These are phyloP conservation scores for Botrytis fragariae DNA, from an alignment of 2,329 filamentous ascomycete species.

Conservation along the genomic window DNA sequence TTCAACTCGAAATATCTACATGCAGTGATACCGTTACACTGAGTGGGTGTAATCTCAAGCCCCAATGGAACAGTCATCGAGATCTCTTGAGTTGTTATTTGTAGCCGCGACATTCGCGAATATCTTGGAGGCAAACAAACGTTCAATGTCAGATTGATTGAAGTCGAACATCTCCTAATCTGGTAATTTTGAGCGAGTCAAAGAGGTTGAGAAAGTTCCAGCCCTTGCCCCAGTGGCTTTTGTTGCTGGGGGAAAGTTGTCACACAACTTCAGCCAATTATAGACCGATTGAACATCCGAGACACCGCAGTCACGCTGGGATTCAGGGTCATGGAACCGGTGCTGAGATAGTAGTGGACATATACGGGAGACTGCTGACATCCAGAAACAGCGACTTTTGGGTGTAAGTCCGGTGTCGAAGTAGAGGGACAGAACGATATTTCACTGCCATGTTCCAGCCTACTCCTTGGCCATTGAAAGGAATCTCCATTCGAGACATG, in stretches of 20 bases:
- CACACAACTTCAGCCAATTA: not conserved
- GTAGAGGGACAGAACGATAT: not conserved
- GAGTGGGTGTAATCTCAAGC: not conserved
- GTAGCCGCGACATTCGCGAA: not conserved
- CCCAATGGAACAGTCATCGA: not conserved
- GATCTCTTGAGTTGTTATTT: not conserved
- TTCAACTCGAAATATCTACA: not conserved
- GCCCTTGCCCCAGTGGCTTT: not conserved
- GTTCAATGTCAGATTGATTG: not conserved
- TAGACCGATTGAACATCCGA: not conserved
- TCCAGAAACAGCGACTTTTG: not conserved
- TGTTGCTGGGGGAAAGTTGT: not conserved
- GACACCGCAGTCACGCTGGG: not conserved
- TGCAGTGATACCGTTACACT: not conserved
- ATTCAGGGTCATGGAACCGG: not conserved
- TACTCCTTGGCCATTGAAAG: not conserved
- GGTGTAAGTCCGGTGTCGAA: not conserved
- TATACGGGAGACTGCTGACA: no score
- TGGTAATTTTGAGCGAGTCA: not conserved
- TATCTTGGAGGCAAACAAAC: not conserved
- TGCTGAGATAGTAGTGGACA: not conserved
- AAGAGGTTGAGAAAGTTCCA: not conserved
- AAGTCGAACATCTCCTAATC: not conserved
- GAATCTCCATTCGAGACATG: not conserved
- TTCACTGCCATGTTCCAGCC: slow-evolving; percentile 8